Percentiles rank a stretch among this genome's conserved stretches.
phyloP scores from a whole-genome alignment of 2,329 filamentous ascomycete species.

The Colletotrichum noveboracense region DNA sequence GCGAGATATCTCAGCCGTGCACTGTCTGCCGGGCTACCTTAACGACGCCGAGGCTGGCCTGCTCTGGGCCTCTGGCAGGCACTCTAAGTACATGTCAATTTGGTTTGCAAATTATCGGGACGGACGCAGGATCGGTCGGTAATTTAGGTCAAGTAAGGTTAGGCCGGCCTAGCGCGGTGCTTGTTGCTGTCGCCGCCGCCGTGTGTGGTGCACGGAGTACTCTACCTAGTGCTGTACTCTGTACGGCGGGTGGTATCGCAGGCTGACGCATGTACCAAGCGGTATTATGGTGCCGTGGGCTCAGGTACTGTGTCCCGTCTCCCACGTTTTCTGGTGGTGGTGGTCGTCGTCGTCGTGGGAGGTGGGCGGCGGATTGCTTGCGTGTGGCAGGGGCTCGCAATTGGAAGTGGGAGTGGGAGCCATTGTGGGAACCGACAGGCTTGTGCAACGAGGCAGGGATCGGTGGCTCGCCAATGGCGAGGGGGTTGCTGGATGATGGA shows the following conservation, averaged over 20 bases:
- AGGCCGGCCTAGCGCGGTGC: neutral
- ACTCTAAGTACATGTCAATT: neutral
- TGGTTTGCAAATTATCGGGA: neutral
- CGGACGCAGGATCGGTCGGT: conserved; percentile 15
- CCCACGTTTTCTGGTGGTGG: conserved; percentile 4
- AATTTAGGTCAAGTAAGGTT: conserved; percentile 13
- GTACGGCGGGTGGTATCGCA: neutral
- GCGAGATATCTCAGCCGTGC: neutral
- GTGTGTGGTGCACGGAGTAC: neutral
- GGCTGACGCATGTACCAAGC: neutral
- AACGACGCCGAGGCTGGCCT: neutral
- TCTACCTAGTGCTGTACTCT: neutral
- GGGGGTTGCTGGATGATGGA: neutral
- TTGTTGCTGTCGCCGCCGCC: neutral
- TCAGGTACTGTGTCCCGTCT: neutral
- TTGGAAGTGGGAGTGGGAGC: conserved; percentile 8
- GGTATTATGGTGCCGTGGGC: neutral
- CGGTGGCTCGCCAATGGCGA: neutral
- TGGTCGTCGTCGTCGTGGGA: neutral
- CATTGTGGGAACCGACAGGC: conserved; percentile 22
- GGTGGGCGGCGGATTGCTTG: conserved; percentile 1
- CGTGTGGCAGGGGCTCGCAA: neutral
- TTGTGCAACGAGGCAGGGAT: conserved; percentile 19
- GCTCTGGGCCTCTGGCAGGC: neutral
- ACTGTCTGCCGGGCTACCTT: neutral